These are phyloP conservation scores for Closterium sp. DNA, from an alignment of 139 green algal genomes.

Conservation along the genomic window DNA sequence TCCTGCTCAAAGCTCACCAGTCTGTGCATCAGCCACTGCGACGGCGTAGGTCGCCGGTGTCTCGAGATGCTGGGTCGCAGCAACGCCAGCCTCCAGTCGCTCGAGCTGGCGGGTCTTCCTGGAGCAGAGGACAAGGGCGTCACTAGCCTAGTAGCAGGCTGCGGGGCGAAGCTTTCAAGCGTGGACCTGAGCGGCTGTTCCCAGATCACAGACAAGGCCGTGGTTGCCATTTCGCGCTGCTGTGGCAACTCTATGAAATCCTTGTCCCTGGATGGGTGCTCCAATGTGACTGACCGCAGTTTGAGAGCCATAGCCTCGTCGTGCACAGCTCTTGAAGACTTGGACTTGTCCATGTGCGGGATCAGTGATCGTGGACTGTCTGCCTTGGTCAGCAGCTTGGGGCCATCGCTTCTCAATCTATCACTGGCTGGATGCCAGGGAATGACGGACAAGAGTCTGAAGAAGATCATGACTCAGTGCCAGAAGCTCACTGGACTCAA, in stretches of 20 bases:
- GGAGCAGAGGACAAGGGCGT: neutral
- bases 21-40: neutral
- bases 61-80: neutral
- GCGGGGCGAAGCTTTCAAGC: neutral
- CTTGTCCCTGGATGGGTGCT: neutral
- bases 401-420: neutral
- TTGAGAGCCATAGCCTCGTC: neutral
- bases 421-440: neutral
- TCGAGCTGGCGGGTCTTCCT: neutral
- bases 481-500: neutral
- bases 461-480: constrained; percentile 3
- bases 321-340: neutral
- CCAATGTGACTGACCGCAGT: neutral
- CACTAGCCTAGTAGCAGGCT: neutral
- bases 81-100: neutral
- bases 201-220: neutral
- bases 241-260: neutral
- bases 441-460: constrained; percentile 1
- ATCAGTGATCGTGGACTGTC: neutral
- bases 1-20: neutral
- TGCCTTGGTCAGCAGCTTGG: neutral
- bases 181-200: neutral
- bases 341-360: neutral
- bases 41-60: neutral
- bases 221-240: neutral